Evolutionary conservation across 169 alveolate genomes (phyloP).

Genomic region (Plasmodium adleri): DNA sequence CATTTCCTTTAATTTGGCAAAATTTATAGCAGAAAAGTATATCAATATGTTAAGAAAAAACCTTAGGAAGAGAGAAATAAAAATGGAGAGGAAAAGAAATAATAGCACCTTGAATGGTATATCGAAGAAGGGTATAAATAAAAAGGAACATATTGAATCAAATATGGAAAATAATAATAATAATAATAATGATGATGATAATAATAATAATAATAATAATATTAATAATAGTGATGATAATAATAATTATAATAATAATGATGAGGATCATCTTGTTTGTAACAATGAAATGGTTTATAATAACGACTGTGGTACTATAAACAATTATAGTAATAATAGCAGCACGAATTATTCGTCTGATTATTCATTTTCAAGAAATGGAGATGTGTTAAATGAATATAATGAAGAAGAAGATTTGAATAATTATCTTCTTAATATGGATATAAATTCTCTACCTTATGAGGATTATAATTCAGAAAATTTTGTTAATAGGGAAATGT

Average conservation of each 20-base stretch:
- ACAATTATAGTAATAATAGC: neutral
- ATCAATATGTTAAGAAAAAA: slow-evolving; percentile 47
- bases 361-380: slow-evolving; percentile 1
- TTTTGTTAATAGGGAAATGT: slow-evolving; percentile 16
- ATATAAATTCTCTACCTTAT: slow-evolving; percentile 29
- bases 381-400: slow-evolving; percentile 1
- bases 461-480: slow-evolving; percentile 25
- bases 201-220: slow-evolving; percentile 7
- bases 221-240: slow-evolving; percentile 2
- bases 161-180: too few relatives aligned
- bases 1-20: slow-evolving; percentile 61
- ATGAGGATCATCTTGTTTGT: neutral
- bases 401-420: neutral
- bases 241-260: slow-evolving; percentile 9
- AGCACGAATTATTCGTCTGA: slow-evolving; percentile 8
- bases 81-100: slow-evolving; percentile 15
- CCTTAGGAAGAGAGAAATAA: slow-evolving; percentile 35
- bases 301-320: neutral
- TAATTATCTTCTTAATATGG: slow-evolving; percentile 11
- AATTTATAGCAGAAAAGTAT: slow-evolving; percentile 67
- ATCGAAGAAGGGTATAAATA: neutral
- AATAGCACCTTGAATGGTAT: too few relatives aligned
- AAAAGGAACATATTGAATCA: too few relatives aligned
- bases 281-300: neutral
- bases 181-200: neutral